Base-by-base conservation (phyloP, 2,329 filamentous ascomycete genomes). In the Cordyceps fumosorosea region DNA sequence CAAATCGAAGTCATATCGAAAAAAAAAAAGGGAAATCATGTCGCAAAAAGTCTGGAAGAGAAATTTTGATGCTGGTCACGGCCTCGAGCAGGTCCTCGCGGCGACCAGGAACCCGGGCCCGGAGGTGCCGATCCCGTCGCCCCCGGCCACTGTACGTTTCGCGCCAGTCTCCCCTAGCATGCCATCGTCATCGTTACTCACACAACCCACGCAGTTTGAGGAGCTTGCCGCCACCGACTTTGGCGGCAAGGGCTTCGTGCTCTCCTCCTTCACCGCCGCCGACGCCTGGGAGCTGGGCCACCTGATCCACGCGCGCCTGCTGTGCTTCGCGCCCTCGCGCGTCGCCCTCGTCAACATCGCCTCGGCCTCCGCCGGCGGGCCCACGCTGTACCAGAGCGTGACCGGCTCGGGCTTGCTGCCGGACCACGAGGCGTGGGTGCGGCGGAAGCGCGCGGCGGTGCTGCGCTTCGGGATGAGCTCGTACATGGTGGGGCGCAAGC, bases 401-500 rank as follows among this genome's bases (percentile, higher is more conserved):
- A 88, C 87, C 0, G 83, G 88, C 47, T 76, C 84, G 0, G 89
- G 90, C 7, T 84, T 85, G 5, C 79, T 82, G 64, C 87, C 89
- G 0, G 90, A 93, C 72, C 88, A 90, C 69, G 87, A 89, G 71
- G 75, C 75, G 32, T 90, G 87, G 88, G 86, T 90, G 24, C 75
- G 80, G 44, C 80, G 90, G 40, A 93, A 95, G 79, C 78, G 86
- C 16, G 85, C 84, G 63, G 88, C 88, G 0, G 90, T 91, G 7
- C 75, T 91, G 58, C 78, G 90, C 11, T 93, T 85, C 76, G 89
- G 89, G 0, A 75, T 79, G 64, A 87, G 83, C 65, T 89, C 86
- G 4, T 93, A 88, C 88, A 82, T 84, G 63, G 83, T 91, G 83
- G 80, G 83, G 65, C 83, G 85, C 72, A 90, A 90, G 76, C 34